A percentile compares a stretch with the other conserved stretches of the same genome.
phyloP scores from a whole-genome alignment of 352 stramenopile genomes.

The Phytophthora ramorum region DNA sequence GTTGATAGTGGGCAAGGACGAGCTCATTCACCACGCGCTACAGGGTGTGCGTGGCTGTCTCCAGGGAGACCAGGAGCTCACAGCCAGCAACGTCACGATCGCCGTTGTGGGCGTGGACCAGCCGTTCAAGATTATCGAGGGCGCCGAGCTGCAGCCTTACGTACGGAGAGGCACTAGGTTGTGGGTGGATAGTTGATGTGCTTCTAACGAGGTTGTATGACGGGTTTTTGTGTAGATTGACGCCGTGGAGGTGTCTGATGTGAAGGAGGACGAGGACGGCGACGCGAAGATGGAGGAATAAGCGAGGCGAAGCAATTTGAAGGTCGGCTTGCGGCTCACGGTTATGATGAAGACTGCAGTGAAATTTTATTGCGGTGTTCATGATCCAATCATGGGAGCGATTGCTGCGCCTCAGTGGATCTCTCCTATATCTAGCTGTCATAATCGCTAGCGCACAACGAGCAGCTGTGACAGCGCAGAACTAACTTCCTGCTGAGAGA shows the following conservation, averaged over 20 bases:
- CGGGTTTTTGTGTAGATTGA: slow-evolving; percentile 65
- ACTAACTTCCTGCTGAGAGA: slow-evolving; percentile 32
- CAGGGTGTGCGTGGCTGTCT: slow-evolving; percentile 96
- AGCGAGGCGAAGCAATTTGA: slow-evolving; percentile 16
- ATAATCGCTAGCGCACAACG: slow-evolving; percentile 17
- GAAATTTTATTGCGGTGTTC: slow-evolving; percentile 1
- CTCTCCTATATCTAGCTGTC: slow-evolving; percentile 15
- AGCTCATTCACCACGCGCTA: slow-evolving; percentile 98
- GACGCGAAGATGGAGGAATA: slow-evolving; percentile 89
- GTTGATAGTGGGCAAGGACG: slow-evolving; percentile 86
- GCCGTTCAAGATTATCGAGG: slow-evolving; percentile 95
- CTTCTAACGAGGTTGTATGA: slow-evolving; percentile 4
- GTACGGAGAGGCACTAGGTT: slow-evolving; percentile 52
- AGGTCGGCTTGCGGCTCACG: slow-evolving; percentile 7
- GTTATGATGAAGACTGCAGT: slow-evolving; percentile 12
- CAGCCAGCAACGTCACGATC: slow-evolving; percentile 92
- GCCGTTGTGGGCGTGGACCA: slow-evolving; percentile 95
- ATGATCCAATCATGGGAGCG: slow-evolving; percentile 6
- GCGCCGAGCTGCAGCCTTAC: slow-evolving; percentile 94
- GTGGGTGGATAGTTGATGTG: neutral
- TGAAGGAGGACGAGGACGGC: slow-evolving; percentile 79
- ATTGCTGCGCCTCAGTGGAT: slow-evolving; percentile 15
- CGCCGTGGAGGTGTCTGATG: slow-evolving; percentile 84
- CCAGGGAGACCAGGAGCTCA: slow-evolving; percentile 96
- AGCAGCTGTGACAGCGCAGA: slow-evolving; percentile 14